Evolutionary conservation across 2,329 filamentous ascomycete species (phyloP).

Genomic region (Colletotrichum sojae): DNA sequence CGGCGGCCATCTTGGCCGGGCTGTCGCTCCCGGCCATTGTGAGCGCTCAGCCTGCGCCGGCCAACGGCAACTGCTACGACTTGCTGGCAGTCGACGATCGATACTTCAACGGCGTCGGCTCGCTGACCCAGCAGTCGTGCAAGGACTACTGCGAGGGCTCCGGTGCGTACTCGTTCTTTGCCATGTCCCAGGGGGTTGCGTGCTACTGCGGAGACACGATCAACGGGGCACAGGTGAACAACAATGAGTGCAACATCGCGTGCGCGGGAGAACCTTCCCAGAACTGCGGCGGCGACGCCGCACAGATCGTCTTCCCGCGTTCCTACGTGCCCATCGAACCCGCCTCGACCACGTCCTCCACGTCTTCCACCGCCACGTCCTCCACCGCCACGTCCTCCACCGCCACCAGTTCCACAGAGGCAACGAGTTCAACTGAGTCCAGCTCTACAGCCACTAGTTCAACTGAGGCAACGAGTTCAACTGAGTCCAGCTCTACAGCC

Average conservation of each 20-base stretch:
- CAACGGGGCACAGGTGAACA: background rate
- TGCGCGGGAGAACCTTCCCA: background rate
- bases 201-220: background rate
- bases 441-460: background rate
- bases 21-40: background rate
- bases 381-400: background rate
- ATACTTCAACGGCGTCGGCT: background rate
- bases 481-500: background rate
- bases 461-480: constrained; percentile 1
- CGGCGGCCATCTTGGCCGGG: background rate
- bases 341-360: background rate
- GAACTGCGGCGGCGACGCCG: background rate
- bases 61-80: background rate
- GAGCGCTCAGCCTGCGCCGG: background rate
- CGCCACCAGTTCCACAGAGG: background rate
- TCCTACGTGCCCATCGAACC: background rate
- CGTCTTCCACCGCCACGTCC: background rate
- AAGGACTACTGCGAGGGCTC: background rate
- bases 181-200: background rate
- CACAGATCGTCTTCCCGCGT: background rate
- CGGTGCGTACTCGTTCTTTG: background rate
- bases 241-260: background rate
- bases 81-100: background rate
- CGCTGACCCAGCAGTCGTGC: background rate
- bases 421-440: background rate